These are phyloP conservation scores for Naegleria fowleri DNA, from an alignment of 208 protist species.

Conservation along the genomic window DNA sequence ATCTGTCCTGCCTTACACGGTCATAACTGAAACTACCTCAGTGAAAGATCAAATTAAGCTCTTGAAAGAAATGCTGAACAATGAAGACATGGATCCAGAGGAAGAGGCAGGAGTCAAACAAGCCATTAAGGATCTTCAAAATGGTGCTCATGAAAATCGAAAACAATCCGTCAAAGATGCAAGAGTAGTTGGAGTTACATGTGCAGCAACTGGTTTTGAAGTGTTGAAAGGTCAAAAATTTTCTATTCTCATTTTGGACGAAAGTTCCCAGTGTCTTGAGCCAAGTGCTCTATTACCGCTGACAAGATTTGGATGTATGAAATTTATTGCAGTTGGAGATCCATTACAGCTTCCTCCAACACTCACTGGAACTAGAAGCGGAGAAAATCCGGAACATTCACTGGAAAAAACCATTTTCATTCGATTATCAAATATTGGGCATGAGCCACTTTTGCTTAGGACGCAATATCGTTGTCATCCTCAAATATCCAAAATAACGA, in stretches of 20 bases:
- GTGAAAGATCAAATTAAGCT: background rate
- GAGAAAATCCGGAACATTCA: constrained; percentile 31
- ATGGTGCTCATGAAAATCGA: background rate
- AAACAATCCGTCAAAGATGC: constrained; percentile 5
- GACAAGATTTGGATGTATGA: constrained; percentile 38
- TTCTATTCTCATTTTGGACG: constrained; percentile 63
- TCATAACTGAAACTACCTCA: background rate
- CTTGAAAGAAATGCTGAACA: background rate
- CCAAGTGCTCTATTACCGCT: constrained; percentile 57
- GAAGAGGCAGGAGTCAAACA: background rate
- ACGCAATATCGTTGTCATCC: constrained; percentile 68
- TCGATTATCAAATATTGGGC: constrained; percentile 41
- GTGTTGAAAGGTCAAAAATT: constrained; percentile 52
- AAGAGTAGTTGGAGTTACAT: constrained; percentile 59
- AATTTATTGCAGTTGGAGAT: constrained; percentile 50
- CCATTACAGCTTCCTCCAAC: constrained; percentile 63
- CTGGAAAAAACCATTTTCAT: constrained; percentile 65
- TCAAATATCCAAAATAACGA: constrained; percentile 46
- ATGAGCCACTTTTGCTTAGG: constrained; percentile 49
- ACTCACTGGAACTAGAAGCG: constrained; percentile 22
- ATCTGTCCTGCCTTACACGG: constrained; percentile 15
- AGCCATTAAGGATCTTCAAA: constrained; percentile 11
- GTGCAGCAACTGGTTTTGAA: constrained; percentile 51
- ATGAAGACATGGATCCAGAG: background rate
- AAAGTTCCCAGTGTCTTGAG: constrained; percentile 63